Conservation (phyloP, 2,329 filamentous ascomycete species). For the Diaporthe helianthi region DNA sequence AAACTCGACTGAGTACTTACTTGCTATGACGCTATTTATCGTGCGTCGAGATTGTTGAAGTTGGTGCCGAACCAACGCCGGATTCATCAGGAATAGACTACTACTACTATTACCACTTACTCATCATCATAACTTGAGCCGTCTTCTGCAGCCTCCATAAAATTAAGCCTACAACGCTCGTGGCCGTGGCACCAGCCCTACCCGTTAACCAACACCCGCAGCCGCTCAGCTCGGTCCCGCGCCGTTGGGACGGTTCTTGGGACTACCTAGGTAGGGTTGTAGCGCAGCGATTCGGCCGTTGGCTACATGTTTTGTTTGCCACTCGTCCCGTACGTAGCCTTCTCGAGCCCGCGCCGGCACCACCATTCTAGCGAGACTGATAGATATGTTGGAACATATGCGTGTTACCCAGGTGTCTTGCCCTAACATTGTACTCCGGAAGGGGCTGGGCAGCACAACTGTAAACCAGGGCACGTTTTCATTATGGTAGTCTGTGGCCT, state of each 20-base stretch:
- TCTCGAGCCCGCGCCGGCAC: neutral
- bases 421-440: too few relatives aligned
- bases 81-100: too few relatives aligned
- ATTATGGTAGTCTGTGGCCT: neutral
- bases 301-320: neutral
- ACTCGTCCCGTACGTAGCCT: neutral
- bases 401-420: neutral
- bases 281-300: neutral
- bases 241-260: neutral
- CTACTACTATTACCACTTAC: too few relatives aligned
- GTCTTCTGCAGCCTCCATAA: neutral
- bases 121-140: neutral
- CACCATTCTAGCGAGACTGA: neutral
- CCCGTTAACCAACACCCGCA: constrained; percentile 6
- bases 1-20: neutral
- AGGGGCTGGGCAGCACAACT: neutral
- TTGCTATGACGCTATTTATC: too few relatives aligned
- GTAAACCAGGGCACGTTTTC: neutral
- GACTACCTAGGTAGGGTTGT: neutral
- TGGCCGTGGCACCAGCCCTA: neutral
- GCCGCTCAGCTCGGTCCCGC: constrained; percentile 3
- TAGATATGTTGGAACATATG: neutral
- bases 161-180: neutral
- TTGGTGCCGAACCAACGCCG: neutral
- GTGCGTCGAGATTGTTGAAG: too few relatives aligned